Base-by-base conservation (phyloP, 2,329 filamentous ascomycete species). In the Pezicula rhizophila region DNA sequence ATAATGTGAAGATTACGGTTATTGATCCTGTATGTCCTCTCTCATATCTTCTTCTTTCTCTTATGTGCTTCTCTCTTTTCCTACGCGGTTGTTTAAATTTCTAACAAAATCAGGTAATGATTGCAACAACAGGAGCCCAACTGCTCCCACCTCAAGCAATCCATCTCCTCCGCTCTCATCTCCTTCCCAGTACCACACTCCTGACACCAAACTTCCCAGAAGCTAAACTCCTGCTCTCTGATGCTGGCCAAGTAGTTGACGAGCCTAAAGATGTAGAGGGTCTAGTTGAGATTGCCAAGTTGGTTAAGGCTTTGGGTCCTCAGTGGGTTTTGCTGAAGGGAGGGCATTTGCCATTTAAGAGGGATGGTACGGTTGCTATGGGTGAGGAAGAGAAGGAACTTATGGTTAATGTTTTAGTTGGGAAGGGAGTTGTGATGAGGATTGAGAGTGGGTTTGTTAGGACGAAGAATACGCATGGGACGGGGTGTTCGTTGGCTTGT, bases 401-500 rank as follows among this genome's bases (percentile, higher is more conserved):
- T 2, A 82, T 96, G 1, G 76, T 95, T 25, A 89, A 97, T 62
- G 76, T 96, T 3, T 75, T 96, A 5, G 80, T 81, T 39, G 86
- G 88, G 6, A 75, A 75, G 0, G 72, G 70, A 0, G 66, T 77
- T n/a, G 66, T 77, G 0, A 72, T 80, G 1, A 70, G 81, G 35
- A 77, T 96, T 43, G 77, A 90, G 65, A 87, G 81, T 35, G 74
- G 76, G 4, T 96, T 86, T 62, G 75, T 89, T 53, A 69, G 75
- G 8, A 89, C 85, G 8, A 84, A 75, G 51, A 92, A 92, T 62
- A 97, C 92, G 0, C 93, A 99, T 61, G 93, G 93, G 1, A 97
- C 93, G 0, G 93, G 93, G 4, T 99, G 93, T 64, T 95, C 90
- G 8, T 76, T 97, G 51, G 93, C 93, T 37, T 96, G 84, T 87